Conservation (phyloP, 768 basidiomycete genomes). For the Amanita subjunquillea region DNA sequence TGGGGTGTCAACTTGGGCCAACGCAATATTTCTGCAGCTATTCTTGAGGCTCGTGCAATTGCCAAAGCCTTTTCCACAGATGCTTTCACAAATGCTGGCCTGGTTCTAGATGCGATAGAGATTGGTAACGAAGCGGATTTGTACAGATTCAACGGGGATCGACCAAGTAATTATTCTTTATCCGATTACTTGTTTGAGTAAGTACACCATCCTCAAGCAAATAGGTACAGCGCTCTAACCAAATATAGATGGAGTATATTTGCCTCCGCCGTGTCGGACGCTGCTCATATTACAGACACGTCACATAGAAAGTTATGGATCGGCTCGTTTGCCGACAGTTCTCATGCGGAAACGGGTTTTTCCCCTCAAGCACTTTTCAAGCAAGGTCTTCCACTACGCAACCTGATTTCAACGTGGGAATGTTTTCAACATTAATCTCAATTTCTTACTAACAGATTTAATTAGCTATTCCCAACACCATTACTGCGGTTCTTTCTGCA, state of each 20-base stretch:
- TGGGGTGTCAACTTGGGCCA: constrained; percentile 63
- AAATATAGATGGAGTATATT: constrained; percentile 41
- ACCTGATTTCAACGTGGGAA: constrained; percentile 41
- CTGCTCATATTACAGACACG: constrained; percentile 23
- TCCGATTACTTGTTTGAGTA: constrained; percentile 41
- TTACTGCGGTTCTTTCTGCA: constrained; percentile 55
- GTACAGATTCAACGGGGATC: constrained; percentile 34
- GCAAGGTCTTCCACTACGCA: constrained; percentile 42
- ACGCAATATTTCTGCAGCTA: constrained; percentile 38
- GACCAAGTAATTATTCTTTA: constrained; percentile 27
- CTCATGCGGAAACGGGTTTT: constrained; percentile 36
- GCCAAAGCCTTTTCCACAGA: constrained; percentile 34
- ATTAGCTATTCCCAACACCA: constrained; percentile 44
- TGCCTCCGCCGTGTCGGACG: constrained; percentile 35
- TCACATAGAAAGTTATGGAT: constrained; percentile 38
- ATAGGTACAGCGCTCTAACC: not conserved
- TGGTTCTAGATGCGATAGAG: constrained; percentile 47
- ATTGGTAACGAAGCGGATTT: constrained; percentile 56
- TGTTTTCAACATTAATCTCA: not conserved
- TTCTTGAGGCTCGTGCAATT: constrained; percentile 38
- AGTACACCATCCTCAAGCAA: constrained; percentile 10
- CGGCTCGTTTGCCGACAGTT: constrained; percentile 38
- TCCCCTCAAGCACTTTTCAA: constrained; percentile 52
- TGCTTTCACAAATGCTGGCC: constrained; percentile 25
- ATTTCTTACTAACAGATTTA: not conserved